Percentiles rank a stretch among this genome's conserved stretches.
Conservation (phyloP, 768 basidiomycete species). For the Auriscalpium microsporum region DNA sequence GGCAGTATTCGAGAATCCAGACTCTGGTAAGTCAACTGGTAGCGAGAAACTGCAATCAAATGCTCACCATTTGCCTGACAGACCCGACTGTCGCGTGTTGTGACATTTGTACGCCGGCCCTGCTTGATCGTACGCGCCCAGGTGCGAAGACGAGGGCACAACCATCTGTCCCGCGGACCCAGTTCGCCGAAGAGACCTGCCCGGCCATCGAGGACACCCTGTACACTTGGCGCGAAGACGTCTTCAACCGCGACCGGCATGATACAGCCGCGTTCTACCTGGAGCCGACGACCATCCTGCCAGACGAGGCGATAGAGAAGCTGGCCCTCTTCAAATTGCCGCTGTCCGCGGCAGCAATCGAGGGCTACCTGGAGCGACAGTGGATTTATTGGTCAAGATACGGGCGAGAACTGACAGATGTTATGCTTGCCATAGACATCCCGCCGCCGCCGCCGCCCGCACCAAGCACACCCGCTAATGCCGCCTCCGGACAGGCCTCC, state of each 20-base stretch:
- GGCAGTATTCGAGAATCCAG: background rate
- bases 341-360: background rate
- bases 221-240: background rate
- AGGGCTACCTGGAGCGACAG: background rate
- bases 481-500: no score
- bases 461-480: background rate
- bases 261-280: background rate
- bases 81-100: conserved; percentile 19
- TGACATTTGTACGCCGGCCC: conserved; percentile 18
- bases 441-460: background rate
- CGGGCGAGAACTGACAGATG: background rate
- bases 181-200: background rate
- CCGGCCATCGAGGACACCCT: background rate
- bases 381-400: background rate
- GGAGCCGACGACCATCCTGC: background rate
- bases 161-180: background rate
- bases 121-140: conserved; percentile 15
- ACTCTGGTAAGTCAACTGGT: background rate
- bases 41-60: background rate
- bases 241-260: background rate
- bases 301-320: background rate
- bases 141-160: background rate
- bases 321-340: background rate
- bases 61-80: background rate
- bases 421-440: background rate